phyloP scores from a whole-genome alignment of 345 rosid species.

The Gossypium turneri region DNA sequence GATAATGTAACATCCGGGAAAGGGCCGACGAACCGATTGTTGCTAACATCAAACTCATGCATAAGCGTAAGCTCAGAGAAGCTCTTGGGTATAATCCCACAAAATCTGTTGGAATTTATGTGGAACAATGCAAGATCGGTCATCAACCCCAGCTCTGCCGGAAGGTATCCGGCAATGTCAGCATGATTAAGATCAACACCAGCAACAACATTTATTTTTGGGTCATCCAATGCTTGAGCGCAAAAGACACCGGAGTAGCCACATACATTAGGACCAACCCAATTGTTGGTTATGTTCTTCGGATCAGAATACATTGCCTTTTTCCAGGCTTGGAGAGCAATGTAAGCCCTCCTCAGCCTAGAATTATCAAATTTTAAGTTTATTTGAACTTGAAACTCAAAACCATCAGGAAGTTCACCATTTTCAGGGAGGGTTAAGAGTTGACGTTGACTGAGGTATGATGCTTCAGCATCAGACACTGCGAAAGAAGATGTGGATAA shows the following conservation, averaged over 20 bases:
- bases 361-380: constrained; percentile 38
- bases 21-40: constrained; percentile 68
- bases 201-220: constrained; percentile 44
- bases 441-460: constrained; percentile 51
- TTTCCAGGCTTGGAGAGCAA: constrained; percentile 75
- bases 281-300: constrained; percentile 51
- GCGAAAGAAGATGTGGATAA: constrained; percentile 33
- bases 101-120: constrained; percentile 67
- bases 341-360: constrained; percentile 57
- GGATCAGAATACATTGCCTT: constrained; percentile 75
- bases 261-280: constrained; percentile 71
- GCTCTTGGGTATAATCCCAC: constrained; percentile 70
- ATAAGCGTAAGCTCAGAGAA: constrained; percentile 42
- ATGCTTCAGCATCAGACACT: constrained; percentile 32
- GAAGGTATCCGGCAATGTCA: constrained; percentile 77
- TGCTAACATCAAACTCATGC: constrained; percentile 81
- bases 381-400: constrained; percentile 32
- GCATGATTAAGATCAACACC: constrained; percentile 71
- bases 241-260: constrained; percentile 66
- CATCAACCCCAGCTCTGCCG: constrained; percentile 58
- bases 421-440: constrained; percentile 30
- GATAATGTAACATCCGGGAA: constrained; percentile 50
- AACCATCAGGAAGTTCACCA: constrained; percentile 16
- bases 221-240: constrained; percentile 55
- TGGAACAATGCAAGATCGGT: constrained; percentile 63